Evolutionary conservation across 345 rosid genomes (phyloP).

Genomic region (Reutealis trisperma): DNA sequence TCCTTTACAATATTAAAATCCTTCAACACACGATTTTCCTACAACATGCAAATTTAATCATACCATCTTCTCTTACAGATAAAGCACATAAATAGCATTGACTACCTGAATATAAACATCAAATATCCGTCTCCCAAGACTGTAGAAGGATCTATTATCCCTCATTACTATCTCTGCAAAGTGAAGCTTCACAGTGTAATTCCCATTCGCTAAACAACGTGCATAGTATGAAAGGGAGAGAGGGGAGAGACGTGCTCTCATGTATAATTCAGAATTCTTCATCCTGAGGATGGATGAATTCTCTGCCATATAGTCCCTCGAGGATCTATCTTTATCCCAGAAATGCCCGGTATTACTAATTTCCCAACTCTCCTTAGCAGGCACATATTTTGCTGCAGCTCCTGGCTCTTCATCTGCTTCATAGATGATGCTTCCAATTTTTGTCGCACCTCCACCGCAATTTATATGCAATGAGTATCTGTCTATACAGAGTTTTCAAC

Average conservation of each 20-base stretch:
- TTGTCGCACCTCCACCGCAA: conserved; percentile 16
- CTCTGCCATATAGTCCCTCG: conserved; percentile 7
- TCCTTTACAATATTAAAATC: conserved; percentile 10
- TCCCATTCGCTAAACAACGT: conserved; percentile 15
- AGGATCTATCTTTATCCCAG: conserved; percentile 11
- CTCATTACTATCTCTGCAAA: conserved; percentile 13
- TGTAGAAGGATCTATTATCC: background rate
- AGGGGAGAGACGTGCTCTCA: conserved; percentile 16
- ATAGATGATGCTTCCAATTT: conserved; percentile 7
- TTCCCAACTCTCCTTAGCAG: conserved; percentile 8
- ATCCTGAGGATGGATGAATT: conserved; percentile 7
- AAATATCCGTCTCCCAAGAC: conserved; percentile 16
- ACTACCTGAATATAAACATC: conserved; percentile 24
- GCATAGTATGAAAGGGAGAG: conserved; percentile 12
- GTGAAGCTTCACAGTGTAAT: conserved; percentile 10
- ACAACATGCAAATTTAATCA: background rate
- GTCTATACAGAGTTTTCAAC: conserved; percentile 2
- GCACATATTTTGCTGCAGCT: conserved; percentile 10
- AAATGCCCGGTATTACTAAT: conserved; percentile 15
- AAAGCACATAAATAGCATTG: background rate
- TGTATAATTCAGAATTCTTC: conserved; percentile 5
- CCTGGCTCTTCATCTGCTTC: conserved; percentile 4
- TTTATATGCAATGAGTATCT: conserved; percentile 18
- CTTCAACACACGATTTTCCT: conserved; percentile 13
- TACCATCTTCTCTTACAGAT: background rate